Evolutionary conservation across 495 filamentous ascomycete genomes (phyloP).

Genomic region (Penicillium bovifimosum): DNA sequence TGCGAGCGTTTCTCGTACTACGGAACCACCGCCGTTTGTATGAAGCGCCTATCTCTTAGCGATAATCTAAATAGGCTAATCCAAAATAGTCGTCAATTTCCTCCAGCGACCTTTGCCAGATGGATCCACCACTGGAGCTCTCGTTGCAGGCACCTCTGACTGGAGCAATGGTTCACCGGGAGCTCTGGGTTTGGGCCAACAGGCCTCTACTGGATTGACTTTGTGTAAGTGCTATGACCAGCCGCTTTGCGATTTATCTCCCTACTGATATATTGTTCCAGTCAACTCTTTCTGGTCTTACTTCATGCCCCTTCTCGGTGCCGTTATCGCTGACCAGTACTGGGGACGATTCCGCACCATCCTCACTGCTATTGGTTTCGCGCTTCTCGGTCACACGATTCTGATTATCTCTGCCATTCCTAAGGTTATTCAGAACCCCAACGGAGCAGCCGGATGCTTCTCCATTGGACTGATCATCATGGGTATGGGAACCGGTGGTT

Average conservation of each 20-base stretch:
- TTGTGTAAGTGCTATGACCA: slow-evolving; percentile 18
- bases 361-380: slow-evolving; percentile 46
- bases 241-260: not conserved
- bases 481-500: slow-evolving; percentile 48
- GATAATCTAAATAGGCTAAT: not conserved
- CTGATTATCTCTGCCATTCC: slow-evolving; percentile 58
- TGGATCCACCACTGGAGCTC: slow-evolving; percentile 55
- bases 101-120: slow-evolving; percentile 59
- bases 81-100: slow-evolving; percentile 52
- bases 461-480: slow-evolving; percentile 56
- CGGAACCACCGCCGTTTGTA: slow-evolving; percentile 67
- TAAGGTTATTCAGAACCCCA: slow-evolving; percentile 17
- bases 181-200: slow-evolving; percentile 62
- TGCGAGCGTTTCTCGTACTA: slow-evolving; percentile 80
- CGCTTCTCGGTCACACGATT: slow-evolving; percentile 58
- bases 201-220: slow-evolving; percentile 57
- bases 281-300: slow-evolving; percentile 78
- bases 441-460: slow-evolving; percentile 49
- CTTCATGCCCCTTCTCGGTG: slow-evolving; percentile 61
- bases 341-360: slow-evolving; percentile 54
- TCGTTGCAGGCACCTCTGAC: slow-evolving; percentile 20
- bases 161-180: slow-evolving; percentile 50
- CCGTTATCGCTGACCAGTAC: slow-evolving; percentile 63
- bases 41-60: slow-evolving; percentile 13
- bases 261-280: not conserved